phyloP scores from a whole-genome alignment of 768 basidiomycete species.

The Coprinopsis marcescibilis region DNA sequence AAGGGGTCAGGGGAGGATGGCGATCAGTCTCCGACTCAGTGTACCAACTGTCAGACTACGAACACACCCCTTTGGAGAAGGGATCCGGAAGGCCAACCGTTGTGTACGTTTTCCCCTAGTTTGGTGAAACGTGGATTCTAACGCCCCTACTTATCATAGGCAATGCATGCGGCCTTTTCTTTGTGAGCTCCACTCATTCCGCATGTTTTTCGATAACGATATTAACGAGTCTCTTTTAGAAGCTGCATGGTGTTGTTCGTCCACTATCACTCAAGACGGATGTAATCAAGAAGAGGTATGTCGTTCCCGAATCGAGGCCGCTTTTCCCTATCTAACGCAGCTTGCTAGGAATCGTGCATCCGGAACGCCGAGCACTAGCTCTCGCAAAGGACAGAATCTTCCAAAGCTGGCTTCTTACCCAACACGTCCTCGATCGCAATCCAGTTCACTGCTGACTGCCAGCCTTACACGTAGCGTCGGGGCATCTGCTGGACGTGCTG shows the following conservation, averaged over 20 bases:
- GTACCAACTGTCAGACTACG: slow-evolving; percentile 93
- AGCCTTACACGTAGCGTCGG: slow-evolving; percentile 38
- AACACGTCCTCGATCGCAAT: slow-evolving; percentile 69
- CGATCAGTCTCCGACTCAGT: slow-evolving; percentile 72
- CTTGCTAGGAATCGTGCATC: slow-evolving; percentile 72
- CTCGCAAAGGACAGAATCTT: slow-evolving; percentile 60
- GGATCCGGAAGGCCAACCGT: slow-evolving; percentile 87
- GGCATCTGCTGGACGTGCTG: slow-evolving; percentile 25
- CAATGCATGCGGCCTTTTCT: slow-evolving; percentile 92
- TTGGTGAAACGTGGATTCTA: slow-evolving; percentile 6
- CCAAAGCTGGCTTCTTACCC: slow-evolving; percentile 76
- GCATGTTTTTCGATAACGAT: background rate
- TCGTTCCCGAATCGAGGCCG: too few species aligned
- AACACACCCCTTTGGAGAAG: slow-evolving; percentile 92
- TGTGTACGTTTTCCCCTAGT: slow-evolving; percentile 52
- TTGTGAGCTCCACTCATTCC: slow-evolving; percentile 42
- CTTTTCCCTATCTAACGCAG: too few species aligned
- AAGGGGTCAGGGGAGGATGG: slow-evolving; percentile 55
- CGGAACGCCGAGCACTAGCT: slow-evolving; percentile 57
- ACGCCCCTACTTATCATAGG: slow-evolving; percentile 36
- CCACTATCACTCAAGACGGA: slow-evolving; percentile 95
- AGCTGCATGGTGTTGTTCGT: slow-evolving; percentile 92
- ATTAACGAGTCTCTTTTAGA: slow-evolving; percentile 51
- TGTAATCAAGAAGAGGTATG: slow-evolving; percentile 92
- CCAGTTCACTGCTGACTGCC: slow-evolving; percentile 43